Conservation (phyloP, 2,329 filamentous ascomycete species). For the Penicillium fuscoglaucum region DNA sequence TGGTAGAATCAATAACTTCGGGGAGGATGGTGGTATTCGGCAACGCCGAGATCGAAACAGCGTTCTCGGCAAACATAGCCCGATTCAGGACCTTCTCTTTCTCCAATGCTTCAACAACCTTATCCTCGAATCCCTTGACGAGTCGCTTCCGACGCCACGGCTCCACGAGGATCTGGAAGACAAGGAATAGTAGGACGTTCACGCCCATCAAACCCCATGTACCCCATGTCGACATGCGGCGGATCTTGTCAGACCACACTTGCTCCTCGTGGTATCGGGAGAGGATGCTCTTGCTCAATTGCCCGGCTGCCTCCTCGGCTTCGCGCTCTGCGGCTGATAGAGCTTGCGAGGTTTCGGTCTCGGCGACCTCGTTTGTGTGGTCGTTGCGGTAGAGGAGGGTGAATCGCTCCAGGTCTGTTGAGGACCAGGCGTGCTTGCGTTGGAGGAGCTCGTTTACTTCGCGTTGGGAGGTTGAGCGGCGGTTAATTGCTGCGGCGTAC, state of each 20-base stretch:
- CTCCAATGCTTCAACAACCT: constrained; percentile 68
- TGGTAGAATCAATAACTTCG: constrained; percentile 17
- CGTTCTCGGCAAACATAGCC: constrained; percentile 13
- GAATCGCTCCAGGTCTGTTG: constrained; percentile 87
- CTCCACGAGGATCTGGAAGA: constrained; percentile 86
- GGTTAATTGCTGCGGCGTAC: constrained; percentile 81
- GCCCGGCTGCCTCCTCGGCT: constrained; percentile 72
- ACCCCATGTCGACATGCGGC: constrained; percentile 95
- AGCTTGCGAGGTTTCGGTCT: constrained; percentile 68
- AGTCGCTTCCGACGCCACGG: constrained; percentile 83
- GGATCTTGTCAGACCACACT: constrained; percentile 97
- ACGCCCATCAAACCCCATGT: constrained; percentile 98
- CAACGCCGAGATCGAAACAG: constrained; percentile 3
- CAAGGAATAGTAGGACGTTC: constrained; percentile 84
- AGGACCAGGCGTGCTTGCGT: constrained; percentile 88
- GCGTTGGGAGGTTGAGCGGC: constrained; percentile 84
- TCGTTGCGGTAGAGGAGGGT: constrained; percentile 88
- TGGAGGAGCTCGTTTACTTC: constrained; percentile 94
- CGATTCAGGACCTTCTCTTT: constrained; percentile 58
- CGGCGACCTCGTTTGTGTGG: constrained; percentile 86
- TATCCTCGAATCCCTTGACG: constrained; percentile 78
- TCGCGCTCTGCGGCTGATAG: constrained; percentile 75
- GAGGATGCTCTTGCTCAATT: constrained; percentile 78
- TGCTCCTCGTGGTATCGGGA: constrained; percentile 97
- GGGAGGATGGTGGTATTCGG: constrained; percentile 4